A percentile compares a stretch with the other conserved stretches of the same genome.
Evolutionary conservation across 495 filamentous ascomycete genomes (phyloP).

Genomic region (Penicillium parvum): DNA sequence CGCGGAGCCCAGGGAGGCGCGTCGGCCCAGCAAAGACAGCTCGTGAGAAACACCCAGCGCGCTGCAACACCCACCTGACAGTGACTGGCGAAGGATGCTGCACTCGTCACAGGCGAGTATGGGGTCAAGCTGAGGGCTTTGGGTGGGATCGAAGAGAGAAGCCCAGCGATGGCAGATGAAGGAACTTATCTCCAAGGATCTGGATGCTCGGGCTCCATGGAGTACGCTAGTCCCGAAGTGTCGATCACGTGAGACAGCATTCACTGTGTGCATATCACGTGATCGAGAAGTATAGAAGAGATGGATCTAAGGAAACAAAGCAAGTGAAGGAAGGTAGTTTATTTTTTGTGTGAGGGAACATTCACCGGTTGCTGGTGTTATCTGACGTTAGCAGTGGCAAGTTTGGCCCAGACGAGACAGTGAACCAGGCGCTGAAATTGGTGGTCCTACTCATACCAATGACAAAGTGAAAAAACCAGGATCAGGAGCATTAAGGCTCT

Average conservation of each 20-base stretch:
- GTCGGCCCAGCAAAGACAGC: constrained; percentile 17
- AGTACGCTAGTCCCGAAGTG: constrained; percentile 15
- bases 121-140: constrained; percentile 9
- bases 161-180: constrained; percentile 24
- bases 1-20: constrained; percentile 29
- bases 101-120: constrained; percentile 12
- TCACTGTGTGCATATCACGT: constrained; percentile 6
- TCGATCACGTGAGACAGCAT: constrained; percentile 1
- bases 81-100: constrained; percentile 13
- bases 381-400: too few species aligned
- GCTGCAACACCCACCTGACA: constrained; percentile 22
- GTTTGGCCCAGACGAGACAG: too few species aligned
- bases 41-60: constrained; percentile 23
- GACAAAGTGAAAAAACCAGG: too few species aligned
- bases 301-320: too few species aligned
- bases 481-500: too few species aligned
- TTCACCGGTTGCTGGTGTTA: too few species aligned
- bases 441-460: too few species aligned
- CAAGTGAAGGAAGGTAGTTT: too few species aligned
- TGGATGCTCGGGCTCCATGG: constrained; percentile 22
- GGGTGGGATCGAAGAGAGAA: constrained; percentile 18
- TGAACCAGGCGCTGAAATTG: too few species aligned
- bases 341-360: not conserved
- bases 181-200: constrained; percentile 25
- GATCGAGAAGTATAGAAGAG: too few species aligned